Conservation (phyloP, 257 asterid species). For the Hygrophila difformis region DNA sequence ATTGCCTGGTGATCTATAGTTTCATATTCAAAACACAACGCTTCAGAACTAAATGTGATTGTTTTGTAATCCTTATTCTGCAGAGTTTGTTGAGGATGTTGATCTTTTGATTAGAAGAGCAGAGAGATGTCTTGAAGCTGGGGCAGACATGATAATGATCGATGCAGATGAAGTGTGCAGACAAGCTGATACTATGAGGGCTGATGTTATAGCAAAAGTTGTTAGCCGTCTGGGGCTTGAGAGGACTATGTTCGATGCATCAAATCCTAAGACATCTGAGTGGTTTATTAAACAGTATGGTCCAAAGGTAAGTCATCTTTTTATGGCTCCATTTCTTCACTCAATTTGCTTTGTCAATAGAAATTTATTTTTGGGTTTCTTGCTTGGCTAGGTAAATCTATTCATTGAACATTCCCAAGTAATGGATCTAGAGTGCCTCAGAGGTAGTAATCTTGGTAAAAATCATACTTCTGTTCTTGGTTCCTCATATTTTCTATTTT, state of each 20-base stretch:
- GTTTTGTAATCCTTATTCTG: no score
- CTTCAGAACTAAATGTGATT: no score
- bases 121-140: slow-evolving; percentile 97
- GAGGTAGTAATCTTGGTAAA: slow-evolving; percentile 75
- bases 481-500: slow-evolving; percentile 45
- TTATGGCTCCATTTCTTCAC: not conserved
- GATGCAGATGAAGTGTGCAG: slow-evolving; percentile 75
- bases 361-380: slow-evolving; percentile 4
- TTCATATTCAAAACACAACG: no score
- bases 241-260: slow-evolving; percentile 92
- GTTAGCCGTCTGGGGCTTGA: slow-evolving; percentile 83
- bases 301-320: slow-evolving; percentile 44
- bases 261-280: slow-evolving; percentile 64
- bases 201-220: slow-evolving; percentile 76
- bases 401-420: slow-evolving; percentile 90
- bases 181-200: slow-evolving; percentile 61
- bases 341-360: not conserved
- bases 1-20: no score
- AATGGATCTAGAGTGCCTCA: slow-evolving; percentile 87
- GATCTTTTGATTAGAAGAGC: slow-evolving; percentile 78
- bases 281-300: slow-evolving; percentile 94
- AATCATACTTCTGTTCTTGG: slow-evolving; percentile 74
- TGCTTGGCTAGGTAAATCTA: slow-evolving; percentile 62
- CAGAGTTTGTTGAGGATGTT: slow-evolving; percentile 88
- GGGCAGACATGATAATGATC: slow-evolving; percentile 95